Conservation (phyloP, 108 stramenopile genomes). For the Cyclostephanos invisitatus region DNA sequence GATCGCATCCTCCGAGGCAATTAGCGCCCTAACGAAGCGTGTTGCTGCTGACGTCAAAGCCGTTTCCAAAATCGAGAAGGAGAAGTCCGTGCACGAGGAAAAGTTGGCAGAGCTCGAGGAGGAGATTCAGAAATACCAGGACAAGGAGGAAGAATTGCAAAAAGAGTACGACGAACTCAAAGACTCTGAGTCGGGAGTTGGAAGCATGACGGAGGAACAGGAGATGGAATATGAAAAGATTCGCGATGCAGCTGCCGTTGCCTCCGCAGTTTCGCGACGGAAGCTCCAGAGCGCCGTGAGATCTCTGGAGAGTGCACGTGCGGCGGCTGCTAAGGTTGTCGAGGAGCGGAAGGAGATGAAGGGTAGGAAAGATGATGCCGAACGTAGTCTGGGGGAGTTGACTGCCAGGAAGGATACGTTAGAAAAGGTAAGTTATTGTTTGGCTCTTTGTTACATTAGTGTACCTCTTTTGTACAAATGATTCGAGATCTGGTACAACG, state of each 20-base stretch:
- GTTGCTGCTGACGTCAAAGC: slow-evolving; percentile 58
- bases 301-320: slow-evolving; percentile 67
- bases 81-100: slow-evolving; percentile 61
- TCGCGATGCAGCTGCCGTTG: slow-evolving; percentile 81
- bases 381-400: slow-evolving; percentile 55
- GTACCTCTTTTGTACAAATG: neutral
- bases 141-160: slow-evolving; percentile 57
- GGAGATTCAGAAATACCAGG: slow-evolving; percentile 58
- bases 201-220: slow-evolving; percentile 76
- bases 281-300: slow-evolving; percentile 55
- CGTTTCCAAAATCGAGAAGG: slow-evolving; percentile 61
- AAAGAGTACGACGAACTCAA: slow-evolving; percentile 88
- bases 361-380: slow-evolving; percentile 55
- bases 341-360: slow-evolving; percentile 68
- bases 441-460: neutral
- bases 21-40: slow-evolving; percentile 69
- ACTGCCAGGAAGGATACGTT: slow-evolving; percentile 60
- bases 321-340: slow-evolving; percentile 58
- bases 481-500: too few relatives aligned
- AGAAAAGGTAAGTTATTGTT: slow-evolving; percentile 49
- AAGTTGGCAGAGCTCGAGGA: slow-evolving; percentile 53
- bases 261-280: slow-evolving; percentile 69
- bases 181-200: slow-evolving; percentile 51
- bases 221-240: slow-evolving; percentile 84
- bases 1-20: slow-evolving; percentile 73